phyloP scores from a whole-genome alignment of 257 asterid species.

The Nicotiana knightiana region DNA sequence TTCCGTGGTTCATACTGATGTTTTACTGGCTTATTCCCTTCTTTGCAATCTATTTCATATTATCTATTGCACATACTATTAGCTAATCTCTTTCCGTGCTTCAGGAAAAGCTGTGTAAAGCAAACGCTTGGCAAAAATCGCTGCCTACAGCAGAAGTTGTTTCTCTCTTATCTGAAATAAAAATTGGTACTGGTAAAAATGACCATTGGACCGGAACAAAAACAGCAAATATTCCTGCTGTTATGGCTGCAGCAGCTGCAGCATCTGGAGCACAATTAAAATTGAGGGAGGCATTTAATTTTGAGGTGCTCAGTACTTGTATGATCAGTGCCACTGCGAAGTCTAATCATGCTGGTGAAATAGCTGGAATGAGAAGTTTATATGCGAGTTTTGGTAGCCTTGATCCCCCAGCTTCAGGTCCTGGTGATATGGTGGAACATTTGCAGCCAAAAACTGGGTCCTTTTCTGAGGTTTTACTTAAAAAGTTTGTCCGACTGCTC shows the following conservation, averaged over 20 bases:
- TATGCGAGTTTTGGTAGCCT: slow-evolving; percentile 69
- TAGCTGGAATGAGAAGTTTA: slow-evolving; percentile 96
- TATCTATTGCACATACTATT: not conserved
- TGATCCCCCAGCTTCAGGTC: slow-evolving; percentile 45
- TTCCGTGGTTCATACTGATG: not conserved
- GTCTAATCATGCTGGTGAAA: slow-evolving; percentile 99
- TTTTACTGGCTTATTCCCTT: not conserved
- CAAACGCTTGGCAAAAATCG: slow-evolving; percentile 89
- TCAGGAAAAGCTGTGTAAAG: slow-evolving; percentile 91
- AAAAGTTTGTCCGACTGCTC: slow-evolving; percentile 70
- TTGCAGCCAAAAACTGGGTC: slow-evolving; percentile 48
- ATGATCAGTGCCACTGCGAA: slow-evolving; percentile 92
- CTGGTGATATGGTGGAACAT: slow-evolving; percentile 31
- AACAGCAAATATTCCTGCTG: slow-evolving; percentile 69
- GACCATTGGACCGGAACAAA: slow-evolving; percentile 89
- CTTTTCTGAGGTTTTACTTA: slow-evolving; percentile 70
- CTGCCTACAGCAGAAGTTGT: slow-evolving; percentile 93
- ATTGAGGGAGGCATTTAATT: slow-evolving; percentile 78
- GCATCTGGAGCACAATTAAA: slow-evolving; percentile 96
- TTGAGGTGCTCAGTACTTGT: slow-evolving; percentile 97
- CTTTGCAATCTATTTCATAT: not conserved
- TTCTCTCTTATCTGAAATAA: slow-evolving; percentile 90
- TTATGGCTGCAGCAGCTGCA: slow-evolving; percentile 98
- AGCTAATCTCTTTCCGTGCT: not conserved
- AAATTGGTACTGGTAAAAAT: slow-evolving; percentile 95